These are phyloP conservation scores for Cichorium intybus DNA, from an alignment of 140 eudicot species.

Conservation along the genomic window DNA sequence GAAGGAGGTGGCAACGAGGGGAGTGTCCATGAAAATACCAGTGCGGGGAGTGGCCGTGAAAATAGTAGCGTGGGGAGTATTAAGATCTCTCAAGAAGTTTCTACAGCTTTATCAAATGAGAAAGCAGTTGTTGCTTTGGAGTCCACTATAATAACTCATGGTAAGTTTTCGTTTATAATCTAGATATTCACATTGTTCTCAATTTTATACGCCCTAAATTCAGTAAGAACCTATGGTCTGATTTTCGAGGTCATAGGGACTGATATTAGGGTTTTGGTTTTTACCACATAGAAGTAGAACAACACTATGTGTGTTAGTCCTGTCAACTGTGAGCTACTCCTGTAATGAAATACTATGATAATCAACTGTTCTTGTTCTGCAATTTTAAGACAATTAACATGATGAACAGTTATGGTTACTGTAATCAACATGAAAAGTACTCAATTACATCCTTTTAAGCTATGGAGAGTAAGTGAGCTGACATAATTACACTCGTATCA, in stretches of 20 bases:
- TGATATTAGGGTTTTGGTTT: background rate
- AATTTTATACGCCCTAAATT: background rate
- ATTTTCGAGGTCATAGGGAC: background rate
- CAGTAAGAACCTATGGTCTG: background rate
- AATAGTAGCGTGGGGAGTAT: conserved; percentile 26
- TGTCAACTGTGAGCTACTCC: background rate
- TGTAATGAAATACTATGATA: background rate
- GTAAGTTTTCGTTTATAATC: conserved; percentile 28
- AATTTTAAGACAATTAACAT: too few species aligned
- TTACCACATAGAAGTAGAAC: background rate
- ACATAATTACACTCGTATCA: background rate
- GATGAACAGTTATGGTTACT: background rate
- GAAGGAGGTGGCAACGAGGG: too few species aligned
- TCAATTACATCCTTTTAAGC: too few species aligned
- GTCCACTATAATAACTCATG: conserved; percentile 94
- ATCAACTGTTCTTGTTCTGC: background rate
- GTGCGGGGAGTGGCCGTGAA: conserved; percentile 13
- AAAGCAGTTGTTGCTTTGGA: conserved; percentile 93
- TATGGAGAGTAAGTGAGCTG: background rate
- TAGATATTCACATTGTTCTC: background rate
- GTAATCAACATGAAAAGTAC: background rate
- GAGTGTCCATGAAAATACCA: too few species aligned
- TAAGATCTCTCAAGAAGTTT: conserved; percentile 71
- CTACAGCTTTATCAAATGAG: conserved; percentile 73
- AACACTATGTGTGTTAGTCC: background rate